phyloP scores from a whole-genome alignment of 306 rosid species.

The Inga oerstediana region DNA sequence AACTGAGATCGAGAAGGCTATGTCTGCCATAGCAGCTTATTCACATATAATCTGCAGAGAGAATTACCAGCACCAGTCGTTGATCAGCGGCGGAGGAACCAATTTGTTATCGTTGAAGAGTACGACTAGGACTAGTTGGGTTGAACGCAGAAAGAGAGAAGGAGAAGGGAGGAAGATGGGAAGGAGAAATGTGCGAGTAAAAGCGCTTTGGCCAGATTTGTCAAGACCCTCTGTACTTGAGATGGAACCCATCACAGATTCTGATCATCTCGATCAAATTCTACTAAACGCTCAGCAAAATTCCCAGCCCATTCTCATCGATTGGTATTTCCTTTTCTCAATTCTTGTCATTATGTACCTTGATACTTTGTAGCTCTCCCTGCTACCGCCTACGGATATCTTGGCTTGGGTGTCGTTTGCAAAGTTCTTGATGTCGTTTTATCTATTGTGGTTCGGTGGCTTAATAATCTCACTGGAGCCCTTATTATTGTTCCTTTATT shows the following conservation, averaged over 20 bases:
- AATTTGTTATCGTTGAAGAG: slow-evolving; percentile 30
- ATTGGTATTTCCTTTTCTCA: slow-evolving; percentile 50
- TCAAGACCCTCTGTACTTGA: slow-evolving; percentile 55
- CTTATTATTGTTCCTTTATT: not conserved
- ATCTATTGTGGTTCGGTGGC: not conserved
- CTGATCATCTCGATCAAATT: slow-evolving; percentile 76
- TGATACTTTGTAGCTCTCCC: not conserved
- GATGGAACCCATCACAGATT: slow-evolving; percentile 65
- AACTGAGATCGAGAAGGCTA: slow-evolving; percentile 28
- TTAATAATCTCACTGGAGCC: not conserved
- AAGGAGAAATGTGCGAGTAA: slow-evolving; percentile 46
- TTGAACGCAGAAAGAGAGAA: slow-evolving; percentile 45
- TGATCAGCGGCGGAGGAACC: slow-evolving; percentile 31
- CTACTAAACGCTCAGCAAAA: slow-evolving; percentile 51
- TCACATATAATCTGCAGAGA: slow-evolving; percentile 58
- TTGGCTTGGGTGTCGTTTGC: not conserved
- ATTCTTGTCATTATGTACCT: not conserved
- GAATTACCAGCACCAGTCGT: slow-evolving; percentile 28
- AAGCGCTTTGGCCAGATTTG: slow-evolving; percentile 68
- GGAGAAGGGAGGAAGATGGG: slow-evolving; percentile 30
- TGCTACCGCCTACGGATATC: not conserved
- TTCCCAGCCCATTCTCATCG: slow-evolving; percentile 73
- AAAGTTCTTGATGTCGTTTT: slow-evolving; percentile 13
- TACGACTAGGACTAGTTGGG: slow-evolving; percentile 38
- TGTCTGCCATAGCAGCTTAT: slow-evolving; percentile 67